Percentiles rank a stretch among this genome's conserved stretches.
Evolutionary conservation across 78 protist species (phyloP).

Genomic region (Capsaspora owczarzaki): DNA sequence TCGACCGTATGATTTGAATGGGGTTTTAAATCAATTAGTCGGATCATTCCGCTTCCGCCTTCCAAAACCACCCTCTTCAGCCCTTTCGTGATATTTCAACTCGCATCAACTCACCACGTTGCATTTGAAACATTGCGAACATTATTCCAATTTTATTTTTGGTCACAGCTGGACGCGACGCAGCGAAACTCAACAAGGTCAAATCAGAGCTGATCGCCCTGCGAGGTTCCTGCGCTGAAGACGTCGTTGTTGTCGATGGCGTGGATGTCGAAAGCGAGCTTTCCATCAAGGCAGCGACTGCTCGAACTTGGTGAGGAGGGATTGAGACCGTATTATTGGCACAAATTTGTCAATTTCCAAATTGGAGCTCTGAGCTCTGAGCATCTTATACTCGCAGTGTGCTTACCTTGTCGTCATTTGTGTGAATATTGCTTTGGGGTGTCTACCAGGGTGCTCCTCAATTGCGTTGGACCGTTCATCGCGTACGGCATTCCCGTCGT

Average conservation of each 20-base stretch:
- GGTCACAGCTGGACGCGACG: background rate
- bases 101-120: no score
- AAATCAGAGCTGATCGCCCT: background rate
- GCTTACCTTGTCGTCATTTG: background rate
- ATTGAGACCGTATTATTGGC: background rate
- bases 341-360: background rate
- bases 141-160: no score
- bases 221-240: background rate
- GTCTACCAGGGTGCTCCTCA: background rate
- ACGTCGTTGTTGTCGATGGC: background rate
- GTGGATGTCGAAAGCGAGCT: background rate
- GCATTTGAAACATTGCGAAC: no score
- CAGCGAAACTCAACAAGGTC: background rate
- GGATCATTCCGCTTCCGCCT: no score
- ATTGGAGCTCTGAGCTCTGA: background rate
- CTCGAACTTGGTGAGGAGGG: background rate
- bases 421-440: background rate
- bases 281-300: background rate
- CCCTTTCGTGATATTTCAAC: no score
- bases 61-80: no score
- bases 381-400: background rate
- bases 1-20: no score
- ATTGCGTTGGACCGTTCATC: slow-evolving; percentile 8
- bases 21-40: no score
- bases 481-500: background rate